Base-by-base conservation (phyloP, 495 filamentous ascomycete genomes). In the Aspergillus incahuasiensis region DNA sequence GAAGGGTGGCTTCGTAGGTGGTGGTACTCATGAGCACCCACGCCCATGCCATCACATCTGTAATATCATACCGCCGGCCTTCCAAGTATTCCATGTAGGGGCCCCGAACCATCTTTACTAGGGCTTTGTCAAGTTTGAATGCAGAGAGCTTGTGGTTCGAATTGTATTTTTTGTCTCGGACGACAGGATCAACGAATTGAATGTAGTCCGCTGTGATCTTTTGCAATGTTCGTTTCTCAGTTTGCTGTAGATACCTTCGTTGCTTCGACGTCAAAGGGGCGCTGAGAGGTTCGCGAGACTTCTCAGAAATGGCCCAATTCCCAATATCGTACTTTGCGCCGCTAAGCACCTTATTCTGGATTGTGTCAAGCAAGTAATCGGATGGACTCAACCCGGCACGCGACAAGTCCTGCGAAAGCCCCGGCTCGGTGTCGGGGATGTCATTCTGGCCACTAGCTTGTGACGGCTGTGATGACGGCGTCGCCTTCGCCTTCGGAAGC, bases 21-120 rank as follows among this genome's bases (percentile, higher is more conserved):
- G 74, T 70, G 24, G 57, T 55, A 24, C 76, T 71, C 34, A 67
- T 75, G 52, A 87, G 56, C 15, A 87, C 70, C 80, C 80, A 84
- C 6, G 76, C 72, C 84, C 84, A 87, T 6, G 67, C 57, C 52
- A 78, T 67, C 22, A 87, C 72, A 68, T 86, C 80, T n/a, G 68
- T 59, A 3, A 70, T 51, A 24, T 56, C 62, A 56, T 76, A 82
- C 4, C 75, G 73, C 32, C 69, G 68, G 6, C 35, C 30, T 5
- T 38, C 52, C 2, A 87, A 65, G 24, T 71, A 78, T 0, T 43
- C 54, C 25, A 65, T 9, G 11, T 54, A 62, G 11, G 65, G 54
- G 0, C 53, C 9, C 48, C 65, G 58, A 34, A 82, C 80, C 15
- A 79, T 68, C 11, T 64, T 43, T 25, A 56, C 52, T 8, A 80